Conservation (phyloP, 2,329 filamentous ascomycete genomes). For the Curvularia sp. region DNA sequence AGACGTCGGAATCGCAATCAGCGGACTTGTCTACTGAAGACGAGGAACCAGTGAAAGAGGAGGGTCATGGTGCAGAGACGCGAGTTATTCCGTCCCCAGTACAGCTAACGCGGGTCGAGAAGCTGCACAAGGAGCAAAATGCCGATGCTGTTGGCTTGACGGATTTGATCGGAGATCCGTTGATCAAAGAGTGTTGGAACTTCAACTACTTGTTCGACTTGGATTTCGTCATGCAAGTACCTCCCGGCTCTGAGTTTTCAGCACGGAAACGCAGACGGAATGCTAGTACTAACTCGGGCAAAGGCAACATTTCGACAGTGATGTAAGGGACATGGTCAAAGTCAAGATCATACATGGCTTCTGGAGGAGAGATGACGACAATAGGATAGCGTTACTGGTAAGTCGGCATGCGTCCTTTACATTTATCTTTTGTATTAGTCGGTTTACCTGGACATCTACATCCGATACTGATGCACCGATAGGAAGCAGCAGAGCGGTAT, state of each 20-base stretch:
- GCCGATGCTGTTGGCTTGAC: conserved; percentile 68
- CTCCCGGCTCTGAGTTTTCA: neutral
- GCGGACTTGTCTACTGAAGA: neutral
- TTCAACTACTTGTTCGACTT: conserved; percentile 73
- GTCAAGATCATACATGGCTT: conserved; percentile 70
- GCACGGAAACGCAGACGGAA: neutral
- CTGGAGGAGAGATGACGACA: conserved; percentile 71
- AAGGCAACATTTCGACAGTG: conserved; percentile 62
- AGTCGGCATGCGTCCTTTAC: conserved; percentile 15
- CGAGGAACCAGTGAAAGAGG: neutral
- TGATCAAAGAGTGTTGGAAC: conserved; percentile 75
- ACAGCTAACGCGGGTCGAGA: conserved; percentile 72
- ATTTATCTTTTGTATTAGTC: neutral
- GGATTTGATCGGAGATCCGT: conserved; percentile 75
- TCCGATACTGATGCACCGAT: conserved; percentile 17
- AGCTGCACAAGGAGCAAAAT: conserved; percentile 68
- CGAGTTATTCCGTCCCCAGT: conserved; percentile 67
- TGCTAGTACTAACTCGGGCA: conserved; percentile 10
- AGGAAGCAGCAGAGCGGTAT: conserved; percentile 69
- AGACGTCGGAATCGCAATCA: conserved; percentile 10
- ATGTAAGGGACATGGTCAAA: conserved; percentile 60
- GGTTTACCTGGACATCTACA: neutral
- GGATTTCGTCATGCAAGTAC: conserved; percentile 64
- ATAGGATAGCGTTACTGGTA: conserved; percentile 66
- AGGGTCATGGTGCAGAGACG: neutral